phyloP scores from a whole-genome alignment of 1,284 basidiomycete genomes.

The Calocybe gambosa region DNA sequence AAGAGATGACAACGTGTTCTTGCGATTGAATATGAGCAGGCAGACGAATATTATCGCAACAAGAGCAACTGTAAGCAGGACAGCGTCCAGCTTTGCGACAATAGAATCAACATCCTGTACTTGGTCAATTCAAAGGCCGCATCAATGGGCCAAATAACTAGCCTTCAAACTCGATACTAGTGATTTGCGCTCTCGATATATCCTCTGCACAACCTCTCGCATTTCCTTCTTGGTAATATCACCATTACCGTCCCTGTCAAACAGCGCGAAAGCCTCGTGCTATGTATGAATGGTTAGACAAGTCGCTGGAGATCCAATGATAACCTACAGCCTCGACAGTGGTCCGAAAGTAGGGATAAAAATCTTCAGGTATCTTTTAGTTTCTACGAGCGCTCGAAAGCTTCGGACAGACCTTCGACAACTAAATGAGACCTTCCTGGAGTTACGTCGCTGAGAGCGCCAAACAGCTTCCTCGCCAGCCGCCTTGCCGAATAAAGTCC shows the following conservation, averaged over 20 bases:
- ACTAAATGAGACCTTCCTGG: slow-evolving; percentile 55
- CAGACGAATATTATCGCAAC: slow-evolving; percentile 66
- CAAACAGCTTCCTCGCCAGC: slow-evolving; percentile 72
- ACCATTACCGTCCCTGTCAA: slow-evolving; percentile 82
- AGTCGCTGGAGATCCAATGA: neutral
- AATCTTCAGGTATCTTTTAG: slow-evolving; percentile 37
- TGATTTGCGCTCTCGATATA: slow-evolving; percentile 75
- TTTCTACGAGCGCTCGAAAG: neutral
- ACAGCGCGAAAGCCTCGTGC: slow-evolving; percentile 69
- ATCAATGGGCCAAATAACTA: neutral
- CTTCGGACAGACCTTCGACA: slow-evolving; percentile 48
- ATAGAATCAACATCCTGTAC: slow-evolving; percentile 60
- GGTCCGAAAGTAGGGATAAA: slow-evolving; percentile 72
- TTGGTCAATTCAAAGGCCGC: slow-evolving; percentile 7
- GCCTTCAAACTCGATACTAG: slow-evolving; percentile 70
- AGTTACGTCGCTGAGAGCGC: slow-evolving; percentile 53
- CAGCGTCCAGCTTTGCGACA: slow-evolving; percentile 73
- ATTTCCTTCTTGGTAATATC: slow-evolving; percentile 79
- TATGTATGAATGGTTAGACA: slow-evolving; percentile 20
- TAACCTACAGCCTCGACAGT: slow-evolving; percentile 62
- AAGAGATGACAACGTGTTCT: slow-evolving; percentile 67
- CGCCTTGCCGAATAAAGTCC: slow-evolving; percentile 65
- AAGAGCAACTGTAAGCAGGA: slow-evolving; percentile 57
- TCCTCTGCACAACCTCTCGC: slow-evolving; percentile 78
- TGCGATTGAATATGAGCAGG: slow-evolving; percentile 73